Evolutionary conservation across 2,329 filamentous ascomycete genomes (phyloP).

Genomic region (Hyphodiscus sp.): DNA sequence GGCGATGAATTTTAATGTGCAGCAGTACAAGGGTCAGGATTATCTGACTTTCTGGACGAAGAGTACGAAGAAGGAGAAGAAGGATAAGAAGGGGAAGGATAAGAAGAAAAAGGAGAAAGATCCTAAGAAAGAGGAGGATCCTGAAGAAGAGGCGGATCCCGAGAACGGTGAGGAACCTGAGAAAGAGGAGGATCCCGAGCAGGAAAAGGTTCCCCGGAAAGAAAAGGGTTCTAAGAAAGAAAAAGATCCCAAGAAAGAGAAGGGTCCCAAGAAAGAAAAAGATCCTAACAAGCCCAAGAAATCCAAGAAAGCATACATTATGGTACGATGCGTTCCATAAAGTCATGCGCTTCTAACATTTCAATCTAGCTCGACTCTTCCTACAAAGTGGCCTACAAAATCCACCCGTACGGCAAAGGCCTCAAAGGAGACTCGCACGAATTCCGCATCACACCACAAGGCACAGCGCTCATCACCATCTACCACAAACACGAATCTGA

Average conservation of each 20-base stretch:
- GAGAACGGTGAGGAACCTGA: no score
- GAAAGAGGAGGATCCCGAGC: no score
- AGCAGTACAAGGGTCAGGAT: slow-evolving; percentile 36
- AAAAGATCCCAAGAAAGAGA: no score
- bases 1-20: slow-evolving; percentile 16
- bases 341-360: background rate
- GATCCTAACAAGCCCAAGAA: no score
- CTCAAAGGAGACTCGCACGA: slow-evolving; percentile 32
- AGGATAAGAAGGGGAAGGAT: background rate
- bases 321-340: background rate
- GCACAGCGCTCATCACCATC: slow-evolving; percentile 36
- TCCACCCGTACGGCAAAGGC: slow-evolving; percentile 29
- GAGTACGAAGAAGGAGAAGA: background rate
- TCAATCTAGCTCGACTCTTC: background rate
- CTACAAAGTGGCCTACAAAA: background rate
- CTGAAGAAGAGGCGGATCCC: no score
- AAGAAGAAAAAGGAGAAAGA: no score
- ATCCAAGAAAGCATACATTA: background rate
- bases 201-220: no score
- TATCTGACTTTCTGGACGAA: slow-evolving; percentile 45
- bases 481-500: slow-evolving; percentile 35
- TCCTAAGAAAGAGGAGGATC: no score
- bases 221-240: no score
- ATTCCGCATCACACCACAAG: slow-evolving; percentile 36
- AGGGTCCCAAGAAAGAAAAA: no score